Base-by-base conservation (phyloP, 1,284 basidiomycete species). In the Austroboletus niveus region DNA sequence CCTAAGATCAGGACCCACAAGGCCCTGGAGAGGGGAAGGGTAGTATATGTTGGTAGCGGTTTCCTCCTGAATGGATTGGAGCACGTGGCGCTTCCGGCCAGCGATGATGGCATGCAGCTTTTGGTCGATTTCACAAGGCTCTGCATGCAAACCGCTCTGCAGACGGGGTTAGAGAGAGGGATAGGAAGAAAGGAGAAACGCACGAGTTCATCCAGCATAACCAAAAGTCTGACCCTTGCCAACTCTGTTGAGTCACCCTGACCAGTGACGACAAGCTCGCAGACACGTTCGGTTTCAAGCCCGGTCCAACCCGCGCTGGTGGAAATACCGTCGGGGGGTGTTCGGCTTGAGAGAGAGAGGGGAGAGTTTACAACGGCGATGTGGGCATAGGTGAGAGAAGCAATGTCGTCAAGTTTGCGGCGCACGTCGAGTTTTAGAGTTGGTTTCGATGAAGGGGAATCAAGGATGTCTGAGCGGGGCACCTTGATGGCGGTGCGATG, bases 11-110 rank as follows among this genome's bases (percentile, higher is more conserved):
- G 82, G 78, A 22, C 87, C 87, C 44, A 95, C 78, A 20, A 95
- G 82, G 44, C 92, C 93, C 59, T 94, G 89, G 48, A 98, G 76
- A 41, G 94, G 87, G 6, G 93, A 92, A 30, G 96, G 94, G 58
- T 93, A 81, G 71, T 98, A 99, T 55, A 99, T 92, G 67, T 96
- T 99, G 52, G 96, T 98, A 0, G 87, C 94, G 0, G 96, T 98
- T 71, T 98, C 94, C 71, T 98, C 94, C 69, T 98, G 93, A 52
- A 99, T 97, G 8, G 87, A 81, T 71, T 98, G 96, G 40, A 99
- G 77, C 24, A 89, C 80, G 52, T 79, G 79, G 44, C 96, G 89
- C 73, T 98, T 97, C 56, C 92, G 86, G 20, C 92, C 93, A 11
- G 92, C 90, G 56, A 98, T 82, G 67, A 98, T 94, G 47, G 89